A percentile compares a stretch with the other conserved stretches of the same genome.
Conservation (phyloP, 2,329 filamentous ascomycete genomes). For the Cryphonectria nitschkei region DNA sequence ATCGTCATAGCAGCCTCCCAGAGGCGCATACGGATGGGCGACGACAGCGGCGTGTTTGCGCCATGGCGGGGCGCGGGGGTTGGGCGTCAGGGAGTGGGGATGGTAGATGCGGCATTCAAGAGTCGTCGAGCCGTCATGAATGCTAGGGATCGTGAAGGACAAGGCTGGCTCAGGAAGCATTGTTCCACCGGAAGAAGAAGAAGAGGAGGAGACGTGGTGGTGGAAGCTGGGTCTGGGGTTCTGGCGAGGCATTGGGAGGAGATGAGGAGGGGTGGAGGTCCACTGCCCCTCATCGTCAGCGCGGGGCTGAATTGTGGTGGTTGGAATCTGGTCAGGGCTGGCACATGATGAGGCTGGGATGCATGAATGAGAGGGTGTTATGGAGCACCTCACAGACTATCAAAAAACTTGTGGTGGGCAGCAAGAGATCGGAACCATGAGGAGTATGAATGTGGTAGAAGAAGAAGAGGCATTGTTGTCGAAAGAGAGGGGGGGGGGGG, state of each 20-base stretch:
- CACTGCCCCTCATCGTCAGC: background rate
- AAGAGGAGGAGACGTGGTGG: background rate
- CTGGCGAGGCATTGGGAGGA: constrained; percentile 7
- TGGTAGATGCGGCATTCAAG: constrained; percentile 87
- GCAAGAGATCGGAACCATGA: background rate
- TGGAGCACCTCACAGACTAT: background rate
- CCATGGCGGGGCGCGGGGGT: constrained; percentile 45
- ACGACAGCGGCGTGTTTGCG: constrained; percentile 63
- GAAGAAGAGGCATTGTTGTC: background rate
- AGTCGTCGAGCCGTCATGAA: constrained; percentile 77
- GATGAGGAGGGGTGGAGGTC: background rate
- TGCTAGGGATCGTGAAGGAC: constrained; percentile 79
- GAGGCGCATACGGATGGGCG: constrained; percentile 87
- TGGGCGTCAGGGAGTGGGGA: constrained; percentile 51
- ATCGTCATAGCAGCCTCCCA: constrained; percentile 87
- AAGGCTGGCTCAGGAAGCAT: constrained; percentile 63
- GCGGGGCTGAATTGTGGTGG: background rate
- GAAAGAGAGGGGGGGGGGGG: background rate
- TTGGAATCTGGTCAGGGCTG: background rate
- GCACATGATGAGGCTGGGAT: background rate
- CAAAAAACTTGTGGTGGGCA: background rate
- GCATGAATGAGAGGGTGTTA: background rate
- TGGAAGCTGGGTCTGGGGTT: background rate
- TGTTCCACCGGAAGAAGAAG: background rate
- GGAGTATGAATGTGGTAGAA: background rate